Conservation (phyloP, 352 stramenopile species). For the Pythium aristosporum region DNA sequence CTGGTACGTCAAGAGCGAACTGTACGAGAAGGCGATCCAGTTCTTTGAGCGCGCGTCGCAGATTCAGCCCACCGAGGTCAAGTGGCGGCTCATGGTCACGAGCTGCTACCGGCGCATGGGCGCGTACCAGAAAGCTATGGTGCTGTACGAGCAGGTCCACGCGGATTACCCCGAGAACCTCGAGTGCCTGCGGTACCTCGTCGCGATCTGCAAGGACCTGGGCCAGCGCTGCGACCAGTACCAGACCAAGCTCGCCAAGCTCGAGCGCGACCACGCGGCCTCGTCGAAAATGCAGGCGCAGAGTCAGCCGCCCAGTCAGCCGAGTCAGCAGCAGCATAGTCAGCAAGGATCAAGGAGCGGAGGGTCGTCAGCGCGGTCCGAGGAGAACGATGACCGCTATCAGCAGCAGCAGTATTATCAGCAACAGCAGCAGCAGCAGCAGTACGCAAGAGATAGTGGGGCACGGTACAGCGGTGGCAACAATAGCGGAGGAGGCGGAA, state of each 20-base stretch:
- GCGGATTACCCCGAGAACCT: constrained; percentile 93
- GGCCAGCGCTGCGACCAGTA: constrained; percentile 91
- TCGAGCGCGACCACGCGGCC: constrained; percentile 70
- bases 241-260: constrained; percentile 90
- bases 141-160: constrained; percentile 95
- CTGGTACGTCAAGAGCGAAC: constrained; percentile 96
- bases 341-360: constrained; percentile 9
- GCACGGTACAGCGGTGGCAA: constrained; percentile 14
- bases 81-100: constrained; percentile 97
- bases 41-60: constrained; percentile 95
- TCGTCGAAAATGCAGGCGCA: constrained; percentile 35
- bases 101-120: constrained; percentile 95
- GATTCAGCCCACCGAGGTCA: constrained; percentile 95
- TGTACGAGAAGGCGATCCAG: constrained; percentile 96
- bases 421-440: constrained; percentile 27
- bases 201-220: constrained; percentile 94
- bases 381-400: constrained; percentile 34
- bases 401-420: constrained; percentile 24
- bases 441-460: constrained; percentile 22
- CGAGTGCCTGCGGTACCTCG: constrained; percentile 90
- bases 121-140: constrained; percentile 90
- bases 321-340: constrained; percentile 16
- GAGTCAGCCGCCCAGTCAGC: constrained; percentile 14
- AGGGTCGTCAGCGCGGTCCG: constrained; percentile 27
- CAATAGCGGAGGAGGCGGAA: constrained; percentile 5